phyloP scores from a whole-genome alignment of 805 yeast genomes.

The Dipodascus albidus region DNA sequence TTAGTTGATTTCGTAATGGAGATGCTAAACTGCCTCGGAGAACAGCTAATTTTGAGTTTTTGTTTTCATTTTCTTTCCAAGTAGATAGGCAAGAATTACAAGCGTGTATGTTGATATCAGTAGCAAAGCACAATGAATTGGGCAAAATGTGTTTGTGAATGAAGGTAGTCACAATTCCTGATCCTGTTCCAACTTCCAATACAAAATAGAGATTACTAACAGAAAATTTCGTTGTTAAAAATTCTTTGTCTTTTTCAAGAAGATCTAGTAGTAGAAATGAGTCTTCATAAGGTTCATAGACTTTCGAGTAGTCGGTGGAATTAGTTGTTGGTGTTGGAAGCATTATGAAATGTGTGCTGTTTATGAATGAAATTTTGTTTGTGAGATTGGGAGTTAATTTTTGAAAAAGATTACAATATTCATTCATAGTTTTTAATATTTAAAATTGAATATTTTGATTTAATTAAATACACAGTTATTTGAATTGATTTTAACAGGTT shows the following conservation, averaged over 20 bases:
- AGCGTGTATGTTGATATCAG: conserved; percentile 77
- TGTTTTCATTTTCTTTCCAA: conserved; percentile 21
- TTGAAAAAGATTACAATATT: neutral
- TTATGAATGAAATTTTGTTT: neutral
- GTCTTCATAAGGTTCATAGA: conserved; percentile 94
- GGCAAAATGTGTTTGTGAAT: conserved; percentile 48
- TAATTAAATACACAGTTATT: too few relatives aligned
- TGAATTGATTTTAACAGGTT: too few relatives aligned
- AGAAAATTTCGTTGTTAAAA: conserved; percentile 16
- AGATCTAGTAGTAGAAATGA: conserved; percentile 74
- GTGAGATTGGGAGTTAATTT: neutral
- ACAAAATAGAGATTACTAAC: too few relatives aligned
- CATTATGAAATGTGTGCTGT: conserved; percentile 34
- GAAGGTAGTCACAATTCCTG: conserved; percentile 82
- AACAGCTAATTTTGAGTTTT: conserved; percentile 29
- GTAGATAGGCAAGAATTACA: conserved; percentile 43
- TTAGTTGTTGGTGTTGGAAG: conserved; percentile 63
- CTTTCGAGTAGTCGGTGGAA: conserved; percentile 50
- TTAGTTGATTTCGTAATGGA: conserved; percentile 32
- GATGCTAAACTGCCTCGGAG: conserved; percentile 49
- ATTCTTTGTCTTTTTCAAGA: conserved; percentile 47
- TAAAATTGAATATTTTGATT: too few relatives aligned
- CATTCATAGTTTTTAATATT: too few relatives aligned
- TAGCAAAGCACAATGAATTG: conserved; percentile 35
- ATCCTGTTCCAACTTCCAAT: conserved; percentile 83